These are phyloP conservation scores for Pholiota microspora DNA, from an alignment of 768 basidiomycete genomes.

Conservation along the genomic window DNA sequence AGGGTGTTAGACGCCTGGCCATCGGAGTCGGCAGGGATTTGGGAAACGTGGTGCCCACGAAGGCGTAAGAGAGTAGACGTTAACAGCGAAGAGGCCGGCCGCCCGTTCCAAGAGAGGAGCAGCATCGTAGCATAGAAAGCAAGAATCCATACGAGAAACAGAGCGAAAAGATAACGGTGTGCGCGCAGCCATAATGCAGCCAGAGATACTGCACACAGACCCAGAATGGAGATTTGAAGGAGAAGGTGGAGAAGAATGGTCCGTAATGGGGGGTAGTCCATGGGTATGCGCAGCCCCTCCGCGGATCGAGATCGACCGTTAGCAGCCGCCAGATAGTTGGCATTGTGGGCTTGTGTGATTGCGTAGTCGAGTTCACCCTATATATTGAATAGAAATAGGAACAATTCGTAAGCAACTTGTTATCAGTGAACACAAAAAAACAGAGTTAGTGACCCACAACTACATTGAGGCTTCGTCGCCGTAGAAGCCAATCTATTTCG, in stretches of 20 bases:
- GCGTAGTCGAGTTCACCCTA: conserved; percentile 77
- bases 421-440: conserved; percentile 1
- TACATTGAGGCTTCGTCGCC: conserved; percentile 66
- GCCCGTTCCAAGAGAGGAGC: conserved; percentile 54
- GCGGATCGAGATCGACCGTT: conserved; percentile 20
- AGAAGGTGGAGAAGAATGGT: conserved; percentile 41
- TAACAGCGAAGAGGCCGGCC: conserved; percentile 56
- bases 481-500: conserved; percentile 78
- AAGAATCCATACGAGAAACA: conserved; percentile 63
- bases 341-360: conserved; percentile 54
- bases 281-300: neutral
- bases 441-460: conserved; percentile 47
- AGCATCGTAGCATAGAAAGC: conserved; percentile 57
- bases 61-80: conserved; percentile 46
- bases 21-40: conserved; percentile 4
- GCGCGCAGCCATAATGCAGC: conserved; percentile 58
- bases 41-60: conserved; percentile 27
- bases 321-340: conserved; percentile 40
- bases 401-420: neutral
- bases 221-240: conserved; percentile 58
- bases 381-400: conserved; percentile 13
- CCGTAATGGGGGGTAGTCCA: conserved; percentile 31
- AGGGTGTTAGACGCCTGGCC: conserved; percentile 19
- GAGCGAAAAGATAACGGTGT: conserved; percentile 51
- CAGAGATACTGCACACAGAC: conserved; percentile 55